Conservation (phyloP, 2,329 filamentous ascomycete genomes). For the Aureobasidium uvarum region DNA sequence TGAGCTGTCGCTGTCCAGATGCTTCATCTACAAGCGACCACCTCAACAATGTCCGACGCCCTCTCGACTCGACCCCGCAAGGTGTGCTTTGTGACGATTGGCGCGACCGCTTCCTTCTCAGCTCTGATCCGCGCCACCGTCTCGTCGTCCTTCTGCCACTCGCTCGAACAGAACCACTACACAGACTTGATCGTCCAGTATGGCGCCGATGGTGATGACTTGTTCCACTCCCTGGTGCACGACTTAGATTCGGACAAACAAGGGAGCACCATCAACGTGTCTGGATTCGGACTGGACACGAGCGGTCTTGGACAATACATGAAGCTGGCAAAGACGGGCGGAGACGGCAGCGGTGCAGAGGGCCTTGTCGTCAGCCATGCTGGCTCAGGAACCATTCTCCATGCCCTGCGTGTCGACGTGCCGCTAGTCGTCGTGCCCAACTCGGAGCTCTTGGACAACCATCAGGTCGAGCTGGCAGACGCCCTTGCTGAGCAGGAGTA, state of each 20-base stretch:
- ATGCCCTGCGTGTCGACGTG: slow-evolving; percentile 69
- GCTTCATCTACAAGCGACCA: slow-evolving; percentile 12
- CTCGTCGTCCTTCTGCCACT: slow-evolving; percentile 59
- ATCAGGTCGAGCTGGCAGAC: slow-evolving; percentile 82
- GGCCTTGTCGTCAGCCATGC: slow-evolving; percentile 88
- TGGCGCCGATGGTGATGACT: slow-evolving; percentile 61
- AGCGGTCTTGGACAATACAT: slow-evolving; percentile 61
- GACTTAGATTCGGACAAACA: slow-evolving; percentile 26
- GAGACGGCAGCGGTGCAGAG: slow-evolving; percentile 46
- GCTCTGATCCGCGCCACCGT: slow-evolving; percentile 67
- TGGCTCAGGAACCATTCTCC: slow-evolving; percentile 85
- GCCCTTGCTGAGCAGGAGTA: slow-evolving; percentile 73
- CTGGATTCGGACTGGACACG: slow-evolving; percentile 65
- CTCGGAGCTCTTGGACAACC: slow-evolving; percentile 75
- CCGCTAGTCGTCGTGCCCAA: slow-evolving; percentile 92
- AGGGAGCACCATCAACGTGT: slow-evolving; percentile 48
- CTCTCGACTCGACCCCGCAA: slow-evolving; percentile 34
- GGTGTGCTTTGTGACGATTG: slow-evolving; percentile 82
- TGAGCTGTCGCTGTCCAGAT: background rate
- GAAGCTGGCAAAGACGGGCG: slow-evolving; percentile 47
- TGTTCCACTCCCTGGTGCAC: slow-evolving; percentile 46
- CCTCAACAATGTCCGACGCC: background rate
- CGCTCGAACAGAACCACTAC: slow-evolving; percentile 61
- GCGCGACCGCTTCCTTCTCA: slow-evolving; percentile 83
- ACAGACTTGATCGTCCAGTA: slow-evolving; percentile 77